phyloP scores from a whole-genome alignment of 306 rosid genomes.

The Quercus glauca region DNA sequence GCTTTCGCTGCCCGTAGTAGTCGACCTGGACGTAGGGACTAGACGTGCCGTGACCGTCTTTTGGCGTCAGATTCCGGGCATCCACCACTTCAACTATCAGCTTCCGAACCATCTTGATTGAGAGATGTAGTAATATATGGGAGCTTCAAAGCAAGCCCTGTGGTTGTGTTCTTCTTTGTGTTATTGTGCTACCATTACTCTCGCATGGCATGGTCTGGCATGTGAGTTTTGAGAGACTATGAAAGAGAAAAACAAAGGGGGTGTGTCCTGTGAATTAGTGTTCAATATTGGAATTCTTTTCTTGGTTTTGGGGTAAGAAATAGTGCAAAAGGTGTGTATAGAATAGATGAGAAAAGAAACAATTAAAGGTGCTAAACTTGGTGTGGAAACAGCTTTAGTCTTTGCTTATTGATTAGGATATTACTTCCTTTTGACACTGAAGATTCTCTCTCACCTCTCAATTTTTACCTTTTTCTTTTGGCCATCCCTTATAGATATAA shows the following conservation, averaged over 20 bases:
- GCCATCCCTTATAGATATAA: constrained; percentile 28
- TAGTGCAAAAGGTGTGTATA: constrained; percentile 9
- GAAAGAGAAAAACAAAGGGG: too few species aligned
- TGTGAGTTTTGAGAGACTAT: too few species aligned
- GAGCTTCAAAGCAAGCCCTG: not conserved
- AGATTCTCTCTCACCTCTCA: constrained; percentile 39
- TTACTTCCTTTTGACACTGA: constrained; percentile 19
- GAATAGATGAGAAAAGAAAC: not conserved
- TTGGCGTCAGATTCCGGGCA: constrained; percentile 72
- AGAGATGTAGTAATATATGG: too few species aligned
- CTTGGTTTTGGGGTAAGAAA: constrained; percentile 15
- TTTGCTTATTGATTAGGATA: constrained; percentile 25
- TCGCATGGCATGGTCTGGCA: too few species aligned
- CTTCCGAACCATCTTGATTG: constrained; percentile 22
- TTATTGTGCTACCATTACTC: not conserved
- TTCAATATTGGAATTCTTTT: constrained; percentile 21
- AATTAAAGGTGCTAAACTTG: constrained; percentile 49
- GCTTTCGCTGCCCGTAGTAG: constrained; percentile 66
- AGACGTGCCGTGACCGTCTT: constrained; percentile 76
- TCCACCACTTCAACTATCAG: constrained; percentile 76
- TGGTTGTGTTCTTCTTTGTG: not conserved
- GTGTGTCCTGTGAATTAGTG: too few species aligned
- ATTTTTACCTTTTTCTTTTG: constrained; percentile 24
- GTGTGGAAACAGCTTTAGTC: constrained; percentile 55
- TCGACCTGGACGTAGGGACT: constrained; percentile 75